Evolutionary conservation across 2,329 filamentous ascomycete genomes (phyloP).

Genomic region (Fusarium sp.): DNA sequence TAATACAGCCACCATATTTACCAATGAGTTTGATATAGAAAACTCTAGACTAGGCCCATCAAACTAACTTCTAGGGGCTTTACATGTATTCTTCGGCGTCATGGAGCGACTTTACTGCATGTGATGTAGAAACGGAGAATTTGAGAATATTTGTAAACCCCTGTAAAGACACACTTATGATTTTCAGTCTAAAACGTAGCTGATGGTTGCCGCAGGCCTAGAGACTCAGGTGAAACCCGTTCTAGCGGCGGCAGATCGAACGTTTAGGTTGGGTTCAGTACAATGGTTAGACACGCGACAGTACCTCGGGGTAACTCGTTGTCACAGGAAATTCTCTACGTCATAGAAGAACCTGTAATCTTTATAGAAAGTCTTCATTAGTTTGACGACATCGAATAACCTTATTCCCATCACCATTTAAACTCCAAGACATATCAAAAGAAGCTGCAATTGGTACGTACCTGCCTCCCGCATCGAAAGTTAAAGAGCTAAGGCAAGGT

Average conservation of each 20-base stretch:
- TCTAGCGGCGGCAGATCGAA: slow-evolving; percentile 7
- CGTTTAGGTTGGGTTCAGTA: not conserved
- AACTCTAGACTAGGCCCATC: not conserved
- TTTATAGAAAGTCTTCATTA: not conserved
- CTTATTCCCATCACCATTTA: not conserved
- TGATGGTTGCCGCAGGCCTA: not conserved
- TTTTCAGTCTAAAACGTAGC: slow-evolving; percentile 1
- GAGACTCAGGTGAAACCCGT: not conserved
- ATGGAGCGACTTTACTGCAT: not conserved
- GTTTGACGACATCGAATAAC: not conserved
- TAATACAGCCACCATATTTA: not conserved
- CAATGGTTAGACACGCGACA: not conserved
- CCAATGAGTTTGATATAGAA: not conserved
- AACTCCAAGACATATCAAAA: not conserved
- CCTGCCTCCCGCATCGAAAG: not conserved
- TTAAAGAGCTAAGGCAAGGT: slow-evolving; percentile 7
- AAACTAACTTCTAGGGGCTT: no score
- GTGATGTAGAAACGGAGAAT: not conserved
- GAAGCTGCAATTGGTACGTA: slow-evolving; percentile 35
- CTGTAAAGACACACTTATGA: not conserved
- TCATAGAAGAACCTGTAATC: not conserved
- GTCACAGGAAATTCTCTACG: not conserved
- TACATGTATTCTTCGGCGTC: not conserved
- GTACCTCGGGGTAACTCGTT: not conserved
- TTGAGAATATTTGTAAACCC: not conserved